Base-by-base conservation (phyloP, 2,329 filamentous ascomycete genomes). In the Thyridium curvatum region DNA sequence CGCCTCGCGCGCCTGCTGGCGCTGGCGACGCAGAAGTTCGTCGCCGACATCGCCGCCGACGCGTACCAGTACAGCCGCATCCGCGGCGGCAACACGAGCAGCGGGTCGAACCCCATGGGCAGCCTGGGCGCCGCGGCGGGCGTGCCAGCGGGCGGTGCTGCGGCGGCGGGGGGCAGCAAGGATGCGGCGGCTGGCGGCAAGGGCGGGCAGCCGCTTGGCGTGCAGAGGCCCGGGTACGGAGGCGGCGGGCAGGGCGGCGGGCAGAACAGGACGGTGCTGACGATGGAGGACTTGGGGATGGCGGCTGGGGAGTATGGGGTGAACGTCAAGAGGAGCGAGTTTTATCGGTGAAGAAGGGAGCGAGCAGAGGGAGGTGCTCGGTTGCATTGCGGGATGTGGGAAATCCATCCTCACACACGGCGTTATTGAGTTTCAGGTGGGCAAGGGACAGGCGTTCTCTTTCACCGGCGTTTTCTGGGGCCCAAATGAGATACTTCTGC, bases 251-350 rank as follows among this genome's bases (percentile, higher is more conserved):
- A 89, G 54, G 89, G 90, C 18, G 86, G 87, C 2, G 86, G 82
- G 40, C 87, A 94, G 66, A 94, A 94, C 47, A 76, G 89, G 46
- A 96, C 93, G 14, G 91, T 98, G 40, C 71, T 98, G 45, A 97
- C 93, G 1, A 97, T 98, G 93, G 93, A 98, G 65, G 93, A 98
- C 61, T 63, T 98, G 52, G 93, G 93, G 13, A 97, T 97, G 89
- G 93, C 93, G 1, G 91, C 97, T 21, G 86, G 86, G 26, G 93
- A 98, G 70, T 98, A 97, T 59, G 93, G 93, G 2, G 89, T 98
- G 38, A 98, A 95, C 58, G 86, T 97, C 38, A 97, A 95, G 78
- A 77, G 93, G 47, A 90, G 91, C 56, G 93, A 98, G 67, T 98
- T 97, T 59, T 98, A 98, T 62, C 77, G 90, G 53, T 96, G 51